Conservation (phyloP, 441 rosid genomes). For the Corymbia citriodora region DNA sequence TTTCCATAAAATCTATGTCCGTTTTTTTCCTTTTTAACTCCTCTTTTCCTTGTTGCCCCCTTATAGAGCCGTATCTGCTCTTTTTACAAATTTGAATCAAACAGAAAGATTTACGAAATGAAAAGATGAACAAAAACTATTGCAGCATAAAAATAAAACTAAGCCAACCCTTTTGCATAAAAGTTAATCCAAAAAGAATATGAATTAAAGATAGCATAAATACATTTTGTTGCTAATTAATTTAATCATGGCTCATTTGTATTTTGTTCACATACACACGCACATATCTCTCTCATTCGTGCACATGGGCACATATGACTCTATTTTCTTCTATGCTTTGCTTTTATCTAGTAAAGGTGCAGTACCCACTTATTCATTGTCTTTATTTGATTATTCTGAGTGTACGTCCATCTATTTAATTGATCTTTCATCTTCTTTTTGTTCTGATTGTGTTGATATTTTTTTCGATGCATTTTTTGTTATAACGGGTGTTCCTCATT, state of each 20-base stretch:
- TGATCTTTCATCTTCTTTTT: background rate
- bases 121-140: background rate
- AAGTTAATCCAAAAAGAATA: background rate
- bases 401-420: background rate
- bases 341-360: background rate
- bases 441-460: background rate
- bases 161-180: background rate
- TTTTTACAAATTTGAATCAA: background rate
- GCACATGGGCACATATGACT: too few species aligned
- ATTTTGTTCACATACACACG: background rate
- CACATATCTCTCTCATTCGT: background rate
- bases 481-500: background rate
- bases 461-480: background rate
- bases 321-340: too few species aligned
- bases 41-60: too few species aligned
- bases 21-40: too few species aligned
- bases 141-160: background rate
- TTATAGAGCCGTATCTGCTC: too few species aligned
- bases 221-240: background rate
- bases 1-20: too few species aligned
- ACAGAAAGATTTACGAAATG: background rate
- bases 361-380: background rate
- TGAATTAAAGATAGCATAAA: background rate
- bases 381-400: background rate
- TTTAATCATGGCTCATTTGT: background rate